Base-by-base conservation (phyloP, 2,329 filamentous ascomycete genomes). In the Fusarium sp. region DNA sequence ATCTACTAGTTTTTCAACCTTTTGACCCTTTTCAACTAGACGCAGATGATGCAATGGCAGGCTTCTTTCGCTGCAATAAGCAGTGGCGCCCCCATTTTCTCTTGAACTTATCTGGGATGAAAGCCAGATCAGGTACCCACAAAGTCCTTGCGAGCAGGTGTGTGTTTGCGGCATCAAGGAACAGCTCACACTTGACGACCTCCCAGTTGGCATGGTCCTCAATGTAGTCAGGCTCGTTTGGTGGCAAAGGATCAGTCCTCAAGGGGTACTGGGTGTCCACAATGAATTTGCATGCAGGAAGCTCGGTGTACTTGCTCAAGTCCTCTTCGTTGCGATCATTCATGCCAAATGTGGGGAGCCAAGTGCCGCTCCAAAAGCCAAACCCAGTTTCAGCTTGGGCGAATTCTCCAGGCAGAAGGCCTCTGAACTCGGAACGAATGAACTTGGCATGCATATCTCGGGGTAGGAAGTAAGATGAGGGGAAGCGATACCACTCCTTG, bases 401-500 rank as follows among this genome's bases (percentile, higher is more conserved):
- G 78, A 98, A 99, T 75, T 97, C 92, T 3, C 96, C 96, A 0
- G 96, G 96, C 7, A 99, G 83, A 20, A 99, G 84, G 3, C 96
- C 96, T 11, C 87, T 87, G 79, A 99, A 99, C 70, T 96, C 94
- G 73, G 93, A 97, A 71, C 92, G 93, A 73, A 99, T 84, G 76
- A 98, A 99, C 74, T 96, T 97, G 74, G 93, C 92, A 70, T 88
- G 91, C 84, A 96, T 92, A 52, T 89, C 87, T n/a, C 90, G 84
- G 1, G 96, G 95, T 5, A 99, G 84, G 78, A 96, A 94, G 82
- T 94, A 98, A 1, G 94, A 97, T 1, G 92, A 95, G 3, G 96
- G 95, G 78, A 98, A 98, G 38, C 96, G 92, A 80, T 99, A 98
- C 96, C 96, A 99, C 78, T 99, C 96, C 78, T 98, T 99, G 29